phyloP scores from a whole-genome alignment of 2,329 filamentous ascomycete genomes.

The Diaporthe vaccinii region DNA sequence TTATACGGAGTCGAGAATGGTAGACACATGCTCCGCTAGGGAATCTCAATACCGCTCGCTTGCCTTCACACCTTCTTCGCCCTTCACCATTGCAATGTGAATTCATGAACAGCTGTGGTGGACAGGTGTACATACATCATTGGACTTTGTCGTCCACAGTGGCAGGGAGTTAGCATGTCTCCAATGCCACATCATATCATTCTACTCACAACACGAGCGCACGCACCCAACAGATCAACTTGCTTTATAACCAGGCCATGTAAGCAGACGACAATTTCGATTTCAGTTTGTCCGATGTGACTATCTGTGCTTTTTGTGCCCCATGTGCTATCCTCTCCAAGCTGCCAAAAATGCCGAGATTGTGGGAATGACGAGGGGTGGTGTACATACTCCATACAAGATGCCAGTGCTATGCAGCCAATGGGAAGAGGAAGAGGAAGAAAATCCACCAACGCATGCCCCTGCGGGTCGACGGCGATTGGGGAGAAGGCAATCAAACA shows the following conservation, averaged over 20 bases:
- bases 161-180: neutral
- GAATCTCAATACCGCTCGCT: neutral
- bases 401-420: slow-evolving; percentile 40
- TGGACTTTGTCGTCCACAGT: neutral
- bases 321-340: neutral
- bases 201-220: neutral
- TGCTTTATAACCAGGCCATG: neutral
- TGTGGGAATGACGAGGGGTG: slow-evolving; percentile 4
- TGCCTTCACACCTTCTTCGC: neutral
- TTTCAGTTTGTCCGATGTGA: neutral
- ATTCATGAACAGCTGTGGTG: neutral
- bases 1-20: slow-evolving; percentile 5
- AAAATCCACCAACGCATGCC: neutral
- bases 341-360: slow-evolving; percentile 24
- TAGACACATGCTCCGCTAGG: slow-evolving; percentile 3
- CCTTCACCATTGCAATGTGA: neutral
- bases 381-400: slow-evolving; percentile 34
- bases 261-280: slow-evolving; percentile 16
- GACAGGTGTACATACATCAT: neutral
- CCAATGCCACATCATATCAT: neutral
- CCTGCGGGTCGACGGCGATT: neutral
- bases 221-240: neutral
- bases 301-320: slow-evolving; percentile 31
- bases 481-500: slow-evolving; percentile 7
- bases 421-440: slow-evolving; percentile 3